Evolutionary conservation across 805 yeast genomes (phyloP).

Genomic region (Ogataea salicorniae): DNA sequence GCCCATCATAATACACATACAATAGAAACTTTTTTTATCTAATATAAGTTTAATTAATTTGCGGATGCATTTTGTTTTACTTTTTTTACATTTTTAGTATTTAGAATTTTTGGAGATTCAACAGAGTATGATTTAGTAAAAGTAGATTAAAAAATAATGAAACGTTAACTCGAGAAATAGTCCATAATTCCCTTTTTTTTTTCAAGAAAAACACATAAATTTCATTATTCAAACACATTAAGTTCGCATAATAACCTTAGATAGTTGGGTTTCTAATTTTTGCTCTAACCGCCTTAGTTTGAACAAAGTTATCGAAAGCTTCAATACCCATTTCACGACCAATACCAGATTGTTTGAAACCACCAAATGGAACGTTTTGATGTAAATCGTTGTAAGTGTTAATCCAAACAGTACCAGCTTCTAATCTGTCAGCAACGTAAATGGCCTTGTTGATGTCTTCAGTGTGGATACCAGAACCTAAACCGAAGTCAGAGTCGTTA

Average conservation of each 20-base stretch:
- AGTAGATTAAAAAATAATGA: too few relatives aligned
- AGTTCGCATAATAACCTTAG: neutral
- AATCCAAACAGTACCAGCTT: conserved; percentile 81
- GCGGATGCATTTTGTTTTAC: too few relatives aligned
- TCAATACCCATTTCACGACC: conserved; percentile 73
- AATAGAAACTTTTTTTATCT: too few relatives aligned
- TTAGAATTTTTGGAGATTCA: too few relatives aligned
- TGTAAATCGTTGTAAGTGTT: conserved; percentile 71
- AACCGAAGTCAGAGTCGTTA: conserved; percentile 74
- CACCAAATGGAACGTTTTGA: conserved; percentile 65
- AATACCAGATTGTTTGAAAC: conserved; percentile 61
- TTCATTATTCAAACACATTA: too few relatives aligned
- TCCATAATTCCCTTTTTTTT: too few relatives aligned
- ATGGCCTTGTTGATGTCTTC: conserved; percentile 59
- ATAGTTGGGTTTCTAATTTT: conserved; percentile 22
- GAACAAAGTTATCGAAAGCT: conserved; percentile 61
- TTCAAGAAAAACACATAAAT: too few relatives aligned
- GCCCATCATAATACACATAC: too few relatives aligned
- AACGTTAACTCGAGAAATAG: too few relatives aligned
- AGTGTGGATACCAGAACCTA: conserved; percentile 87
- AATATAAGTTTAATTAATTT: too few relatives aligned
- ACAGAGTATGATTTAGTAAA: too few relatives aligned
- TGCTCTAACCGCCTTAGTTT: conserved; percentile 60
- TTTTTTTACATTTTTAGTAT: too few relatives aligned
- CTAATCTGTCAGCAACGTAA: conserved; percentile 58